Conservation (phyloP, 306 rosid species). For the Lupinus albus region DNA sequence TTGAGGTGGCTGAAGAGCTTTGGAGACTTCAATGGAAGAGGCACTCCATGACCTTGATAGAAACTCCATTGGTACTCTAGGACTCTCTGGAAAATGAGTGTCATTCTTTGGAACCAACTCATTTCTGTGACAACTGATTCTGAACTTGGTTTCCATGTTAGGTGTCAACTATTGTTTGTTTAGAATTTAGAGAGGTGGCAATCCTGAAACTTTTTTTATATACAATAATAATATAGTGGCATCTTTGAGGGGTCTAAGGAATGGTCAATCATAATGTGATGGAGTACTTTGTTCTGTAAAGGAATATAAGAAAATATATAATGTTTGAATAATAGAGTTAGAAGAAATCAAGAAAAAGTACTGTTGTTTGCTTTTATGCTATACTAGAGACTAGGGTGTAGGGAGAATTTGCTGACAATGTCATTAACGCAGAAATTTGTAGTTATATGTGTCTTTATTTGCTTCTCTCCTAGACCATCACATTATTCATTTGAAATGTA, state of each 20-base stretch:
- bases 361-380: conserved; percentile 31
- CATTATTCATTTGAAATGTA: conserved; percentile 28
- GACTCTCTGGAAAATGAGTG: conserved; percentile 76
- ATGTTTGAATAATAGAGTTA: background rate
- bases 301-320: no score
- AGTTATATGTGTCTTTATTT: conserved; percentile 10
- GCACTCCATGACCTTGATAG: conserved; percentile 98
- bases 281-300: conserved; percentile 34
- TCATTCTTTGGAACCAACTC: conserved; percentile 43
- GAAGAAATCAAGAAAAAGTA: conserved; percentile 29
- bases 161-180: conserved; percentile 16
- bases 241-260: conserved; percentile 26
- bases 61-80: conserved; percentile 96
- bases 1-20: conserved; percentile 57
- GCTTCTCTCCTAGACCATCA: conserved; percentile 1
- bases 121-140: conserved; percentile 46
- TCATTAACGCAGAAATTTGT: conserved; percentile 17
- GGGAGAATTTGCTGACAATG: conserved; percentile 29
- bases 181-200: conserved; percentile 38
- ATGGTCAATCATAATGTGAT: conserved; percentile 55
- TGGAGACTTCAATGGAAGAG: conserved; percentile 83
- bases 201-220: background rate
- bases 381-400: conserved; percentile 3
- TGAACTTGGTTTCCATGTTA: conserved; percentile 61
- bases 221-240: background rate